Evolutionary conservation across 2,329 filamentous ascomycete genomes (phyloP).

Genomic region (Dactylonectria estremocensis): DNA sequence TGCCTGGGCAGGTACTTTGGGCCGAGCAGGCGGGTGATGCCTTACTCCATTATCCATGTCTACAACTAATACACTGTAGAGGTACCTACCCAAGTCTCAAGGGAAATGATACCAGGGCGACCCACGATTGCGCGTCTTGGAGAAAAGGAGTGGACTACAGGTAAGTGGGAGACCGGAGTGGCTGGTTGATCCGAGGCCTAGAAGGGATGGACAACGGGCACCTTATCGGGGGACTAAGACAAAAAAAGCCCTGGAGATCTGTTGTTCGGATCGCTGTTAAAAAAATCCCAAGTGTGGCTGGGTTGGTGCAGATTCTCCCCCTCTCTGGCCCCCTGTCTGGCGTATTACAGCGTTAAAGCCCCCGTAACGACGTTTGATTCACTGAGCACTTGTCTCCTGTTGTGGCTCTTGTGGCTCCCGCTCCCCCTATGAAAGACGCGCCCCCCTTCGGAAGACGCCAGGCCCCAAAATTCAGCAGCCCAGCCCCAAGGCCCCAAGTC

Average conservation of each 20-base stretch:
- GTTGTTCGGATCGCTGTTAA: not conserved
- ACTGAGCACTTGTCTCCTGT: slow-evolving; percentile 8
- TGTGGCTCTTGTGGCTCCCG: too few relatives aligned
- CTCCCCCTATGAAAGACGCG: not conserved
- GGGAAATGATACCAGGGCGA: slow-evolving; percentile 30
- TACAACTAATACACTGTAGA: not conserved
- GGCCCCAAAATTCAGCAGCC: slow-evolving; percentile 43
- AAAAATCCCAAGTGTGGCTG: slow-evolving; percentile 13
- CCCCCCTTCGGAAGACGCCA: slow-evolving; percentile 34
- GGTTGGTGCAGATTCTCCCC: not conserved
- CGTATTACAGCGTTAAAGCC: not conserved
- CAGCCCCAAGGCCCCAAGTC: slow-evolving; percentile 40
- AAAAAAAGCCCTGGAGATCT: not conserved
- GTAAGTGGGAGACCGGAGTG: slow-evolving; percentile 19
- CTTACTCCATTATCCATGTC: not conserved
- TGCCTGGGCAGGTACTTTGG: slow-evolving; percentile 1
- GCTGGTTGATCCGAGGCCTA: slow-evolving; percentile 16
- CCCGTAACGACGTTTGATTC: not conserved
- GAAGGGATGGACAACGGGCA: not conserved
- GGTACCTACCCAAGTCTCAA: not conserved
- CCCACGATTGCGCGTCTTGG: slow-evolving; percentile 40
- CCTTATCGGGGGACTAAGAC: not conserved
- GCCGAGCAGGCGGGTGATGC: not conserved
- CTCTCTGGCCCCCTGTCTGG: not conserved
- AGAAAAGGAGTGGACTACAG: slow-evolving; percentile 11